These are phyloP conservation scores for Fusarium sp. DNA, from an alignment of 2,329 filamentous ascomycete species.

Conservation along the genomic window DNA sequence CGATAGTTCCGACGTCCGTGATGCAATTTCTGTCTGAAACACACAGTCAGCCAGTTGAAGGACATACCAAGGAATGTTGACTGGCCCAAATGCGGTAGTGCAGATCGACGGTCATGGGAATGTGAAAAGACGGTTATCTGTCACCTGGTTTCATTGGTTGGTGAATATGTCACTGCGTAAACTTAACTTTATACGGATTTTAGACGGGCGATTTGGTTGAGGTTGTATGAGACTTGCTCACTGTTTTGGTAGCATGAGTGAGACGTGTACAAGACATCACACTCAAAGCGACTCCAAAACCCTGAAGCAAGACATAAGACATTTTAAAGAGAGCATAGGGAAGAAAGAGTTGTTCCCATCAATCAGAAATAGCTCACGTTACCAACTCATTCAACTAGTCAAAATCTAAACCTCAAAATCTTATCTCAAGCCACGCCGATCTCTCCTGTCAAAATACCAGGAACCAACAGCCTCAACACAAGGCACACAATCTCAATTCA, in stretches of 20 bases:
- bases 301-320: not conserved
- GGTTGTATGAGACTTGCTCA: not conserved
- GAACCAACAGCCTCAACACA: not conserved
- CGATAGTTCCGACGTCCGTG: not conserved
- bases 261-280: not conserved
- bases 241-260: not conserved
- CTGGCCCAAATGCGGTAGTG: constrained; percentile 1
- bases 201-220: not conserved
- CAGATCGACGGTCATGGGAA: not conserved
- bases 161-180: not conserved
- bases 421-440: not conserved
- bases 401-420: not conserved
- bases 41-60: not conserved
- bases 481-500: not conserved
- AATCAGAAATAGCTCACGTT: not conserved
- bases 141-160: not conserved
- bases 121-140: not conserved
- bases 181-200: not conserved
- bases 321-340: not conserved
- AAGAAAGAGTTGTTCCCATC: too few relatives aligned
- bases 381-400: not conserved
- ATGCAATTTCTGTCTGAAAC: not conserved
- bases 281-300: not conserved
- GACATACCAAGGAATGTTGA: constrained; percentile 10
- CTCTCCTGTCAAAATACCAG: not conserved